Percentiles rank a stretch among this genome's conserved stretches.
These are phyloP conservation scores for Tolypocladium ovalisporum DNA, from an alignment of 2,329 filamentous ascomycete genomes.

Conservation along the genomic window DNA sequence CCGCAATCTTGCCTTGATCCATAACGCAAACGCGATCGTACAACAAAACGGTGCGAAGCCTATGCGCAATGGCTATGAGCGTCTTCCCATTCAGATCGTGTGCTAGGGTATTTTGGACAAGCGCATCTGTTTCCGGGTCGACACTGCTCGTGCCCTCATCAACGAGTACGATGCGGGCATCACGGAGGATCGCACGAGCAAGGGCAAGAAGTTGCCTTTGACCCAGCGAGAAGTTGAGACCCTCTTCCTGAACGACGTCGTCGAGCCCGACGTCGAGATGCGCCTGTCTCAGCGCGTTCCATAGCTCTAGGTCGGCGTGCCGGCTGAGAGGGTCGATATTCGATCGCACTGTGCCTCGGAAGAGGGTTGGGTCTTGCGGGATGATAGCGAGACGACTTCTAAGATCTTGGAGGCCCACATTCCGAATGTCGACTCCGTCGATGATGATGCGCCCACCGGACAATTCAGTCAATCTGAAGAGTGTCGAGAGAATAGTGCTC, in stretches of 20 bases:
- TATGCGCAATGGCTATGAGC: slow-evolving; percentile 83
- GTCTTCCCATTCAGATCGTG: slow-evolving; percentile 78
- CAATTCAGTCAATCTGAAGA: slow-evolving; percentile 65
- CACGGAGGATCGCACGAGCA: slow-evolving; percentile 77
- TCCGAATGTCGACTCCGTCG: slow-evolving; percentile 59
- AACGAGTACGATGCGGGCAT: slow-evolving; percentile 86
- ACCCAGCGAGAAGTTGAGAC: slow-evolving; percentile 88
- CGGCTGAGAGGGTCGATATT: slow-evolving; percentile 75
- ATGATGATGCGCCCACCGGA: slow-evolving; percentile 52
- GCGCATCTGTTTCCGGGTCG: slow-evolving; percentile 93
- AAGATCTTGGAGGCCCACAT: slow-evolving; percentile 63
- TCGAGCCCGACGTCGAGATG: slow-evolving; percentile 78
- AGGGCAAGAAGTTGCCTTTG: slow-evolving; percentile 94
- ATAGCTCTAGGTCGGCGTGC: slow-evolving; percentile 66
- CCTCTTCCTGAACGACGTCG: slow-evolving; percentile 80
- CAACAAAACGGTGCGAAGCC: slow-evolving; percentile 80
- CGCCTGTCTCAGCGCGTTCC: slow-evolving; percentile 66
- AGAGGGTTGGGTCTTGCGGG: slow-evolving; percentile 74
- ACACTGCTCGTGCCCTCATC: slow-evolving; percentile 92
- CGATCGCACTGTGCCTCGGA: slow-evolving; percentile 66
- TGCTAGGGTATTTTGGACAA: slow-evolving; percentile 85
- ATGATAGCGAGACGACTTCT: slow-evolving; percentile 72
- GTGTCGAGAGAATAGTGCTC: slow-evolving; percentile 70
- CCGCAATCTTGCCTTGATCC: slow-evolving; percentile 78
- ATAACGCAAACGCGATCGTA: slow-evolving; percentile 97